These are phyloP conservation scores for Penicillium sp. DNA, from an alignment of 2,329 filamentous ascomycete genomes.

Conservation along the genomic window DNA sequence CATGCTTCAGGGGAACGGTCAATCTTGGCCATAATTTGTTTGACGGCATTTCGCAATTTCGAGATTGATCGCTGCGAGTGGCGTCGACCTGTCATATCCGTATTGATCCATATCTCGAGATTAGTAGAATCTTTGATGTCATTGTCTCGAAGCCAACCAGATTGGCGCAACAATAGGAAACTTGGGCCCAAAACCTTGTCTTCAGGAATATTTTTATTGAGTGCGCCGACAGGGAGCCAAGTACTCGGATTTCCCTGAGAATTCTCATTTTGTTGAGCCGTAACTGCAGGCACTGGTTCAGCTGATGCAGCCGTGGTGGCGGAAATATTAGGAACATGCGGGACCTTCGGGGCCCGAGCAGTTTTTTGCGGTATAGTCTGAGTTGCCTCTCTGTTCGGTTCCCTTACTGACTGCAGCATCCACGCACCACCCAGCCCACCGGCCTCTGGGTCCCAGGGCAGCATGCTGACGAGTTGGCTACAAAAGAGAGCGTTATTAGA, in stretches of 20 bases:
- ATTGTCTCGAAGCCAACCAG: constrained; percentile 38
- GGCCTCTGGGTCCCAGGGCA: neutral
- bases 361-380: neutral
- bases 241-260: neutral
- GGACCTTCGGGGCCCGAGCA: no score
- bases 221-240: constrained; percentile 6
- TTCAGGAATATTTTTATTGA: neutral
- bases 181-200: constrained; percentile 20
- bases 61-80: constrained; percentile 34
- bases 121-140: constrained; percentile 18
- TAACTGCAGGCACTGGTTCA: neutral
- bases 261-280: neutral
- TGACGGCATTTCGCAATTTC: constrained; percentile 37
- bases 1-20: constrained; percentile 42
- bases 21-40: constrained; percentile 39
- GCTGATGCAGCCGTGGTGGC: neutral
- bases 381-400: neutral
- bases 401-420: neutral
- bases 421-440: neutral
- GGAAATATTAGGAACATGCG: neutral
- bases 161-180: constrained; percentile 29
- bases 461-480: neutral
- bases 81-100: constrained; percentile 39
- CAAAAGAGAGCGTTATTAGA: neutral
- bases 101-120: constrained; percentile 41